phyloP scores from a whole-genome alignment of 2,329 filamentous ascomycete genomes.

The Davidsoniella eucalypti region DNA sequence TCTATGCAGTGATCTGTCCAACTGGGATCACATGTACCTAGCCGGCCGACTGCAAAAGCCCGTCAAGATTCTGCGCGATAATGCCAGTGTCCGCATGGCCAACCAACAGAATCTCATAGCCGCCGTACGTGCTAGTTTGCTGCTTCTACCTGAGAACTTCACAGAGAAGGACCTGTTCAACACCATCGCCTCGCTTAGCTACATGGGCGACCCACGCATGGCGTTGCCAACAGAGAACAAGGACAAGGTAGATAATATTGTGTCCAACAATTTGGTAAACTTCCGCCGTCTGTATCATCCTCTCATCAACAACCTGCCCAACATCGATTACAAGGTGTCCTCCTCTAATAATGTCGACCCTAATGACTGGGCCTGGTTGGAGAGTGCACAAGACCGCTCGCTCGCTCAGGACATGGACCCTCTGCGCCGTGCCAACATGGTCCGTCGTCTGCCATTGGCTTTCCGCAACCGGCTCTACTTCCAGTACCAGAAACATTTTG shows the following conservation, averaged over 20 bases:
- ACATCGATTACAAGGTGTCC: conserved; percentile 59
- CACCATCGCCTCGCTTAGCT: conserved; percentile 83
- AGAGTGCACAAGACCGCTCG: conserved; percentile 41
- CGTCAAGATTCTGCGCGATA: conserved; percentile 91
- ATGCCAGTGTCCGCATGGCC: conserved; percentile 77
- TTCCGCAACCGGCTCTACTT: conserved; percentile 90
- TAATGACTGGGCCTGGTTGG: conserved; percentile 25
- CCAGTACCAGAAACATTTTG: conserved; percentile 80
- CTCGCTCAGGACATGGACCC: conserved; percentile 88
- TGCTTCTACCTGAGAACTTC: conserved; percentile 71
- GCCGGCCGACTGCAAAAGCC: conserved; percentile 92
- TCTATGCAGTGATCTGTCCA: conserved; percentile 65
- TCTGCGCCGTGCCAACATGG: conserved; percentile 84
- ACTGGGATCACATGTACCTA: conserved; percentile 93
- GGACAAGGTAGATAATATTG: conserved; percentile 85
- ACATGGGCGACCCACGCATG: conserved; percentile 96
- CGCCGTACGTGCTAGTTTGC: conserved; percentile 72
- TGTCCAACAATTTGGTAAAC: conserved; percentile 75
- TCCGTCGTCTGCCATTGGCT: conserved; percentile 68
- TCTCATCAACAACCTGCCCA: conserved; percentile 76
- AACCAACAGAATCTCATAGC: conserved; percentile 94
- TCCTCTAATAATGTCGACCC: conserved; percentile 46
- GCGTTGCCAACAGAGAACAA: conserved; percentile 76
- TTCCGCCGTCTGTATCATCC: conserved; percentile 86
- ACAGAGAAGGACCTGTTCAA: conserved; percentile 77